Evolutionary conservation across 2,329 filamentous ascomycete species (phyloP), one percentile per base, ranked within the genome.

Genomic region (Ascochyta pisi): DNA sequence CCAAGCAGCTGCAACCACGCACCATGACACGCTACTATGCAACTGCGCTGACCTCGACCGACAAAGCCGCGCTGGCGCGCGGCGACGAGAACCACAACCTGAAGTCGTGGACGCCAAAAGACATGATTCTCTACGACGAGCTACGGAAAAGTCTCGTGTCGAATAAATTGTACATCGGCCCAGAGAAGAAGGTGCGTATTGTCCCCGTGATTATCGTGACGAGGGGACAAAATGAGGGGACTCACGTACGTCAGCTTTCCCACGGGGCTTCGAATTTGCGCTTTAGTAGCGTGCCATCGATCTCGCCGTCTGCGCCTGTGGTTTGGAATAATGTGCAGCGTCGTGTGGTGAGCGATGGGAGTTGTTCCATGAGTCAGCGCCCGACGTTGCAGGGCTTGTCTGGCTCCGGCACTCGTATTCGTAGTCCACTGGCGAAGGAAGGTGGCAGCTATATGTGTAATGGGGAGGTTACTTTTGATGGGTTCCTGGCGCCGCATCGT

Each of bases 381-480:
- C 24, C 27, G 22, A 12, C 9, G 29, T 8, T 6, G 4, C 16
- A 27, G 8, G 27, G 31, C 8, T 34, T 9, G 40, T 26, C 35
- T 35, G 7, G 39, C 37, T 16, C 53, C 46, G 6, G 38, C 27
- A 4, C 41, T 29, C 10, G 50, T 10, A 43, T 57, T 3, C 54
- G 55, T 22, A 68, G 67, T 37, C 61, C 61, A 0, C 27, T 66
- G 7, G 27, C 49, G 3, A 45, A 48, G 3, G 55, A 61, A 31
- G 37, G 46, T 4, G 40, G 13, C 3, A 27, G 16, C 37, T 65
- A 56, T 37, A 43, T 57, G 15, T 31, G 26, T n/a, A 57, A 61
- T 16, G 58, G 58, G 8, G 49, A 59, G 10, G 22, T 60, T 2
- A 72, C 70, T 0, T 73, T 72, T 37, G 69, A 73, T 23, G 19